These are phyloP conservation scores for Triticum monococcum DNA, from an alignment of 176 grass and related monocot species.

Conservation along the genomic window DNA sequence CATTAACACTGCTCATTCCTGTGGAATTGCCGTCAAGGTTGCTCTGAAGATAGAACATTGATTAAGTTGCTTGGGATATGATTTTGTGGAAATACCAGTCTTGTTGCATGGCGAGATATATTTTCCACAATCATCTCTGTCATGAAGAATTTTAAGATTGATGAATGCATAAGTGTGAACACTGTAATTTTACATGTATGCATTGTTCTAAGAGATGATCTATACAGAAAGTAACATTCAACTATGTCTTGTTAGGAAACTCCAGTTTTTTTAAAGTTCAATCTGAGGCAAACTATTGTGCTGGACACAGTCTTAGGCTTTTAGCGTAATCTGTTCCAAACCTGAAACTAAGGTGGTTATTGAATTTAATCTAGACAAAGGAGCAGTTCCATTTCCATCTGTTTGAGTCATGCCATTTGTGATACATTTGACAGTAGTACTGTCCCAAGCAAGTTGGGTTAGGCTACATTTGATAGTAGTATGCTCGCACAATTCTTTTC, in stretches of 20 bases:
- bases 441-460: no score
- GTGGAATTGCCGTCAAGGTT: not conserved
- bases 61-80: not conserved
- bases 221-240: not conserved
- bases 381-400: not conserved
- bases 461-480: not conserved
- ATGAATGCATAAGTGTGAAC: not conserved
- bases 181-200: not conserved
- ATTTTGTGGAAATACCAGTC: not conserved
- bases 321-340: not conserved
- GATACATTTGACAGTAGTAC: not conserved
- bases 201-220: not conserved
- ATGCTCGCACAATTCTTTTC: not conserved
- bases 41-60: not conserved
- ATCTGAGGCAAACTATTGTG: not conserved
- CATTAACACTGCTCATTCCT: not conserved
- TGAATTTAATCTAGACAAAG: not conserved
- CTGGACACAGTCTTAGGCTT: not conserved
- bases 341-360: conserved; percentile 6
- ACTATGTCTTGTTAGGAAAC: not conserved
- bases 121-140: not conserved
- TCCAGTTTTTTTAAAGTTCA: not conserved
- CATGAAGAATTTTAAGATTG: not conserved
- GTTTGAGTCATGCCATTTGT: not conserved
- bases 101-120: not conserved